Evolutionary conservation across 2,329 filamentous ascomycete species (phyloP), one percentile per base, ranked within the genome.

Genomic region (Ophiosphaerella korrae): DNA sequence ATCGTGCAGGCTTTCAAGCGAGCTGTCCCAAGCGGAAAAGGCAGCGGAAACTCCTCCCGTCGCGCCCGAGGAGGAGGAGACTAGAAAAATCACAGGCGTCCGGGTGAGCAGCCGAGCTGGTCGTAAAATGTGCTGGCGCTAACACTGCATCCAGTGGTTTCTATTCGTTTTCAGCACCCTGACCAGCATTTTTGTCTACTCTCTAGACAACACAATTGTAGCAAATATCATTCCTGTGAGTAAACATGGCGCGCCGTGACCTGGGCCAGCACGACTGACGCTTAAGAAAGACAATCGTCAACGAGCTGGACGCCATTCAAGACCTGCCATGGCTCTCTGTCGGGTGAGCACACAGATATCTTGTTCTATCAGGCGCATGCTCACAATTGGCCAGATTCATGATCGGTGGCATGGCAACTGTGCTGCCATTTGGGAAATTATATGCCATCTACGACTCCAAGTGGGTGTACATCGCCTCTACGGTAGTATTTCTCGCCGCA

Each of bases 371-470:
- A 7, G 7, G 34, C 34, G 34, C 34, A 35, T 44, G 18, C 2
- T 21, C 23, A 13, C 40, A 14, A n/a, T 7, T 18, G 3, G 16
- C 16, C 26, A 38, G 29, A 14, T 36, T 36, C 13, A 36, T 36
- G 34, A 36, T 36, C 16, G 34, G 34, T 36, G 13, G 34, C 7
- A 46, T 52, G 21, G 43, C 48, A 9, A 52, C 45, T 1, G 52
- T 58, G 32, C 26, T 41, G 1, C 29, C 50, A 13, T 55, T 23
- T 39, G 71, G 72, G 3, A 72, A 72, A n/a, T 38, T 71, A 0
- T 80, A 76, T 49, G 66, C 63, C 2, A 62, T 68, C 3, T 80
- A 80, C 60, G 68, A 80, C 46, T 63, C 70, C 8, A 82, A 81
- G 59, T 76, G 67, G 69, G 51, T 79, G 4, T 75, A 68, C 42